Evolutionary conservation across 306 rosid genomes (phyloP).

Genomic region (Elaeagnus macrophylla): DNA sequence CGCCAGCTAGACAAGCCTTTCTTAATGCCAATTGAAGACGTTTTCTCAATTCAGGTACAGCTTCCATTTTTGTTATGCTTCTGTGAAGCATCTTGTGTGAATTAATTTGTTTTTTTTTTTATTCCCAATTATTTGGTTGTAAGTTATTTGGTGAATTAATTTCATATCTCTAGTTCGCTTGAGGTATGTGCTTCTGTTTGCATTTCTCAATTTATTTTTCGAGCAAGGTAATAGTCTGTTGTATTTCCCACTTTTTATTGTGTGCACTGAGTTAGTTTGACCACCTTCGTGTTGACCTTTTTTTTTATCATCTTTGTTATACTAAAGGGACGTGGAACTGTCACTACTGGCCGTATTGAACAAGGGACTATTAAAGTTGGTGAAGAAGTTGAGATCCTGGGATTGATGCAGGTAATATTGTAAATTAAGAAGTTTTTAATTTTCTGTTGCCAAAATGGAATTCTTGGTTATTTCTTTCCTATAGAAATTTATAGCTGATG

Average conservation of each 20-base stretch:
- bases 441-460: slow-evolving; percentile 1
- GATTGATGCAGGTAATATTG: slow-evolving; percentile 68
- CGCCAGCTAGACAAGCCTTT: slow-evolving; percentile 94
- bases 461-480: slow-evolving; percentile 14
- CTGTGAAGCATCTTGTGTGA: too few species aligned
- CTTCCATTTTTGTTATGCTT: not conserved
- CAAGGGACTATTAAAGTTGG: slow-evolving; percentile 88
- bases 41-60: slow-evolving; percentile 84
- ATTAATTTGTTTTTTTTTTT: too few species aligned
- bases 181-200: too few species aligned
- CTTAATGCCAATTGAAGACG: slow-evolving; percentile 94
- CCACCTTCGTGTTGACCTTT: not conserved
- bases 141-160: too few species aligned
- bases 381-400: slow-evolving; percentile 92
- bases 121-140: too few species aligned
- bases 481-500: not conserved
- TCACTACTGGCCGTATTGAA: slow-evolving; percentile 95
- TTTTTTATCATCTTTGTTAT: slow-evolving; percentile 14
- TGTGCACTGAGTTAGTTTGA: not conserved
- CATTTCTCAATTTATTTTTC: too few species aligned
- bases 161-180: too few species aligned
- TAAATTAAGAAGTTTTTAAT: not conserved
- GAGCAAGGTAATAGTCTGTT: too few species aligned
- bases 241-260: not conserved
- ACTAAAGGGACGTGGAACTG: slow-evolving; percentile 95